Evolutionary conservation across 352 stramenopile genomes (phyloP).

Genomic region (Pythium rhizo-oryzae): DNA sequence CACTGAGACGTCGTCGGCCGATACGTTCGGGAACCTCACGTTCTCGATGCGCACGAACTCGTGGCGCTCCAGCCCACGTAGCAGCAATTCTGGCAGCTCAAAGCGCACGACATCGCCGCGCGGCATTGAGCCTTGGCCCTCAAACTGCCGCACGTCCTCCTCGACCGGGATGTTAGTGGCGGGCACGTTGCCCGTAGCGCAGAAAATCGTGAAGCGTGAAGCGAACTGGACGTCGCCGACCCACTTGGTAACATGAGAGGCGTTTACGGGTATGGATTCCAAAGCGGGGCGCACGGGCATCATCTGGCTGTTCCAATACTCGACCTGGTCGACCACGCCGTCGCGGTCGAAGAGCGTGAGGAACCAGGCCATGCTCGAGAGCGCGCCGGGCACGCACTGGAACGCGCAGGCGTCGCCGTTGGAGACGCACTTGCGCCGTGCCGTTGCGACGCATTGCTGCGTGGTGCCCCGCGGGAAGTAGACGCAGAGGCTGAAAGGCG

Average conservation of each 20-base stretch:
- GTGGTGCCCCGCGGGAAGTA: conserved; percentile 4
- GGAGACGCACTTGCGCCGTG: conserved; percentile 3
- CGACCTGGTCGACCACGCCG: conserved; percentile 11
- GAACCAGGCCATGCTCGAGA: neutral
- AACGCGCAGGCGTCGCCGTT: conserved; percentile 17
- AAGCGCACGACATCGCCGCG: conserved; percentile 10
- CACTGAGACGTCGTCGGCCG: neutral
- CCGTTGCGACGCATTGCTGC: conserved; percentile 3
- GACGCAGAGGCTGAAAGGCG: conserved; percentile 10
- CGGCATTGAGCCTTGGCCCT: too few relatives aligned
- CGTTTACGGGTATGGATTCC: neutral
- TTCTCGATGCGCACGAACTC: conserved; percentile 11
- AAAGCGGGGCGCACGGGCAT: neutral
- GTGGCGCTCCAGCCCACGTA: neutral
- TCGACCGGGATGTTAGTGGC: conserved; percentile 12
- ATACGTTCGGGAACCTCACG: neutral
- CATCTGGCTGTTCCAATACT: neutral
- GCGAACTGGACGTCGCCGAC: neutral
- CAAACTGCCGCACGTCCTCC: too few relatives aligned
- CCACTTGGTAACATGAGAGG: neutral
- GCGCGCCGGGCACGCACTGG: conserved; percentile 11
- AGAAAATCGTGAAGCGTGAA: neutral
- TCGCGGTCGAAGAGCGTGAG: conserved; percentile 11
- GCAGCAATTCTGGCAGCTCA: neutral
- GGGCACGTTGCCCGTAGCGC: conserved; percentile 15